Evolutionary conservation across 1,284 basidiomycete species (phyloP), one percentile per base, ranked within the genome.

Genomic region (Vanrija sp.): DNA sequence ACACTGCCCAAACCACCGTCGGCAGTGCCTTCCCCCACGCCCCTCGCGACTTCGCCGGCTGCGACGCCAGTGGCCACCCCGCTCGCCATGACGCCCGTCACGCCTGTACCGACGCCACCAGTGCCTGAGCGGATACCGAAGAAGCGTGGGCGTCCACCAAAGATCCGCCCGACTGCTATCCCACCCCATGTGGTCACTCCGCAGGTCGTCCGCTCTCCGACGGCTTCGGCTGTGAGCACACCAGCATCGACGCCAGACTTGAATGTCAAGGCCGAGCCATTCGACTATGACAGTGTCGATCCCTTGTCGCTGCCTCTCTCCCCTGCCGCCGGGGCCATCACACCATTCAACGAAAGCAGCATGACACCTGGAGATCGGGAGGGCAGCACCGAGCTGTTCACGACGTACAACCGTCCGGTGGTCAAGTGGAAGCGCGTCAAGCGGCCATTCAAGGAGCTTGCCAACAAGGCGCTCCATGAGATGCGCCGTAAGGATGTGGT

Each of bases 401-500:
- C 31, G 31, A 31, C 31, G 31, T 31, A 31, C 31, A 53, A 49
- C 18, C 51, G 54, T 19, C 47, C 47, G 3, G 53, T 50, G 2
- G 54, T 55, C 4, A 66, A 63, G 47, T 71, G 68, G 70, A 62
- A 60, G 59, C 65, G 71, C 15, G 48, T 68, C 19, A 71, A 69
- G 56, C 64, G 62, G 44, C 73, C 73, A 7, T 58, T 75, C 46
- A 66, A 64, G 41, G 73, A 75, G 52, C 55, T 71, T 10, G 47
- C 66, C 22, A 58, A 60, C 27, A 72, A 68, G 60, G 60, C 72
- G 10, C 54, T 75, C 47, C 42, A 52, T 1, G 71, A 75, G 54
- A 60, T 75, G 47, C 52, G 68, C 24, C 59, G 65, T 44, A 67
- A 66, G 46, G 73, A 75, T 51, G 69, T 70, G 46, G 65, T 68